These are phyloP conservation scores for Peniophora sp. DNA, from an alignment of 1,284 basidiomycete genomes.

Conservation along the genomic window DNA sequence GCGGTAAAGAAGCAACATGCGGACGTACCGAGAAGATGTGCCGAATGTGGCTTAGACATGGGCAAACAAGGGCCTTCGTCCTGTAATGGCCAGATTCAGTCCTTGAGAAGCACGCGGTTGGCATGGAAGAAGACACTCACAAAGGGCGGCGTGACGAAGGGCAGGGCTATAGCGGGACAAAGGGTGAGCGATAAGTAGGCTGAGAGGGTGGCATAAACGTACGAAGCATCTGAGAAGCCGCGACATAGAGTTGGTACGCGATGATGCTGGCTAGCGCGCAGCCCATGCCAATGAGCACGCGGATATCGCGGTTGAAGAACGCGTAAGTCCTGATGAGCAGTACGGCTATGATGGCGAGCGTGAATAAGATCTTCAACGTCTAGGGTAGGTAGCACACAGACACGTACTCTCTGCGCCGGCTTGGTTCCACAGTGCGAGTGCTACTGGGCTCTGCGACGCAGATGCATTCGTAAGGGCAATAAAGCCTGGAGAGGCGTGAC, in stretches of 20 bases:
- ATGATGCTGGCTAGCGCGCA: conserved; percentile 60
- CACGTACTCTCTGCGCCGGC: conserved; percentile 64
- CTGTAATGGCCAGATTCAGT: conserved; percentile 17
- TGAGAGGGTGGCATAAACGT: conserved; percentile 17
- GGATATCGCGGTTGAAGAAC: conserved; percentile 70
- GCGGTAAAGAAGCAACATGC: conserved; percentile 10
- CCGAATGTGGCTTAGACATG: conserved; percentile 68
- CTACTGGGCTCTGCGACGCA: conserved; percentile 56
- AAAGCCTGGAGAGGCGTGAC: conserved; percentile 6
- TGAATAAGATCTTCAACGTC: conserved; percentile 4
- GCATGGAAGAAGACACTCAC: conserved; percentile 26
- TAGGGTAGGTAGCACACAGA: conserved; percentile 18
- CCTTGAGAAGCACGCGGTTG: background rate
- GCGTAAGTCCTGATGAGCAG: conserved; percentile 76
- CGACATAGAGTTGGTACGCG: conserved; percentile 73
- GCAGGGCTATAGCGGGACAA: conserved; percentile 40
- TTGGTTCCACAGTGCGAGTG: conserved; percentile 79
- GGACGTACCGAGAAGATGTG: conserved; percentile 60
- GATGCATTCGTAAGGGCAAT: conserved; percentile 5
- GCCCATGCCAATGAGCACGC: conserved; percentile 53
- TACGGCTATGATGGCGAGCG: conserved; percentile 37
- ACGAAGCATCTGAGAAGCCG: conserved; percentile 68
- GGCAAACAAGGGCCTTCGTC: conserved; percentile 64
- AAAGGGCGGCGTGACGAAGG: conserved; percentile 56
- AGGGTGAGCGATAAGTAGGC: background rate